Evolutionary conservation across 768 basidiomycete species (phyloP).

Genomic region (Lactifluus subvellereus): DNA sequence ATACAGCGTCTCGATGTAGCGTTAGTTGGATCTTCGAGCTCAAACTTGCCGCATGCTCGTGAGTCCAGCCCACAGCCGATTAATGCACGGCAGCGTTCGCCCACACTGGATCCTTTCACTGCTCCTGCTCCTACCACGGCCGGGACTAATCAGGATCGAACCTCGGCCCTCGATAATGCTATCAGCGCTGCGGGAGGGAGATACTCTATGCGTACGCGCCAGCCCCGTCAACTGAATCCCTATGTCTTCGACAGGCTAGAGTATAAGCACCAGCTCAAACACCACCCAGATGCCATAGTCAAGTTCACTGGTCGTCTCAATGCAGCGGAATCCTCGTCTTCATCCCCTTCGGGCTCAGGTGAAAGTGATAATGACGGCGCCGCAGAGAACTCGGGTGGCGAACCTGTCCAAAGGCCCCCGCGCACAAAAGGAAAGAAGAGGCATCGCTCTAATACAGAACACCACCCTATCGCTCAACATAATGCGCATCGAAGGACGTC

Average conservation of each 20-base stretch:
- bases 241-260: constrained; percentile 49
- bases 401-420: neutral
- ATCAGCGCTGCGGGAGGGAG: constrained; percentile 23
- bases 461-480: neutral
- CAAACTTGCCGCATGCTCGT: neutral
- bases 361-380: neutral
- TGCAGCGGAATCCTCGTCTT: constrained; percentile 21
- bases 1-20: neutral
- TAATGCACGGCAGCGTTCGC: neutral
- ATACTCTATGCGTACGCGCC: constrained; percentile 53
- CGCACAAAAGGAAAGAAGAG: constrained; percentile 7
- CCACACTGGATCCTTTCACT: neutral
- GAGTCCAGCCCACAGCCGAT: neutral
- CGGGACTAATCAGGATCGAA: neutral
- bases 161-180: neutral
- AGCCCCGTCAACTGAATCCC: constrained; percentile 53
- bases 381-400: neutral
- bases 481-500: neutral
- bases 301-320: constrained; percentile 37
- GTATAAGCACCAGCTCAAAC: constrained; percentile 48
- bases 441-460: neutral
- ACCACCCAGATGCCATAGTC: constrained; percentile 64
- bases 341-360: constrained; percentile 5
- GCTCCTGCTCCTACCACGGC: neutral
- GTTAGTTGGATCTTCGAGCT: neutral